Conservation (phyloP, 345 rosid genomes). For the Rhizophora apiculata region DNA sequence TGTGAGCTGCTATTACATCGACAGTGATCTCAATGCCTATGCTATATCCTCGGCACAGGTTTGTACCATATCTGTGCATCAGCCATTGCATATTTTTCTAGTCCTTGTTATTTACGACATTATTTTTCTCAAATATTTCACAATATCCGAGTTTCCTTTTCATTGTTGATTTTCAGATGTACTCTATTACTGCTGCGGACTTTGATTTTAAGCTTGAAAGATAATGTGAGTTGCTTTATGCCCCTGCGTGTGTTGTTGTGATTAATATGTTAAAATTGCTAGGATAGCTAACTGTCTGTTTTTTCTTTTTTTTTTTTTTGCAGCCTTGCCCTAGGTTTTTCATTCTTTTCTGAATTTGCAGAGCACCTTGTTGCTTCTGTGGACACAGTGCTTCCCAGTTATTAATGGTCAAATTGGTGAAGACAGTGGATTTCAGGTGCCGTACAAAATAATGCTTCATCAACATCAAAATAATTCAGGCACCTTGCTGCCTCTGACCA, state of each 20-base stretch:
- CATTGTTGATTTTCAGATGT: conserved; percentile 40
- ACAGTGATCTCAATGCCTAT: conserved; percentile 63
- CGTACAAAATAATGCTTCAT: conserved; percentile 12
- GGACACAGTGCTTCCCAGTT: conserved; percentile 89
- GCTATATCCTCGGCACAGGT: conserved; percentile 93
- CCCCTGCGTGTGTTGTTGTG: not conserved
- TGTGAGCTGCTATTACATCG: conserved; percentile 86
- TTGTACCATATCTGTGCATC: conserved; percentile 9
- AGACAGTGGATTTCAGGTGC: conserved; percentile 96
- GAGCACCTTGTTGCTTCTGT: conserved; percentile 73
- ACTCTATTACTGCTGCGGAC: conserved; percentile 90
- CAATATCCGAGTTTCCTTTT: not conserved
- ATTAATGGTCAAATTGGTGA: conserved; percentile 91
- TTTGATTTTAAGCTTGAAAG: conserved; percentile 93
- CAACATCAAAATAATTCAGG: no score
- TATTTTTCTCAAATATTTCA: no score
- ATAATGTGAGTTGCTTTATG: conserved; percentile 30
- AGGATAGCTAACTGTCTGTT: conserved; percentile 16
- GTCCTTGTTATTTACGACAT: no score
- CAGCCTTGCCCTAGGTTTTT: conserved; percentile 79
- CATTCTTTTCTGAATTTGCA: conserved; percentile 63
- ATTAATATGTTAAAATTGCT: not conserved
- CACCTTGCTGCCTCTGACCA: no score
- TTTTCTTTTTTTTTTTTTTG: not conserved
- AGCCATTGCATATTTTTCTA: not conserved